phyloP scores from a whole-genome alignment of 2,329 filamentous ascomycete genomes.

The Trichophyton verrucosum region DNA sequence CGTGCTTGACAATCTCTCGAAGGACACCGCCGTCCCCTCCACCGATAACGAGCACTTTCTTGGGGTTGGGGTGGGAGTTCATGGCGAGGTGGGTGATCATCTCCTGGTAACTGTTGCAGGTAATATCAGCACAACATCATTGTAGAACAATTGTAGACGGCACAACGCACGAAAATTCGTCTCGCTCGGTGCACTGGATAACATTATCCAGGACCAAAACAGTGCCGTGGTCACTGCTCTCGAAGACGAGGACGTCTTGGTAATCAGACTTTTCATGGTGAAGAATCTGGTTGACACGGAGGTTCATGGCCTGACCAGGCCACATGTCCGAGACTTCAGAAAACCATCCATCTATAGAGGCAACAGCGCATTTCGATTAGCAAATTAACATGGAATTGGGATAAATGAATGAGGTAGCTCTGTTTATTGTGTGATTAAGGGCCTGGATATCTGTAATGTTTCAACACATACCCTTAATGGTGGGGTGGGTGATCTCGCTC shows the following conservation, averaged over 20 bases:
- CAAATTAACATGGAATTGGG: neutral
- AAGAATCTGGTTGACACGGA: conserved; percentile 92
- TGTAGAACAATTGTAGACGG: conserved; percentile 6
- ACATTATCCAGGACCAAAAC: conserved; percentile 97
- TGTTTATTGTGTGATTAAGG: conserved; percentile 15
- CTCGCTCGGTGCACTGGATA: conserved; percentile 95
- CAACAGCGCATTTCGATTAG: conserved; percentile 11
- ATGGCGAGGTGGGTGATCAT: conserved; percentile 99
- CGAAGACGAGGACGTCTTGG: conserved; percentile 97
- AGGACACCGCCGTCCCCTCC: conserved; percentile 96
- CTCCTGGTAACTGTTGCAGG: conserved; percentile 64
- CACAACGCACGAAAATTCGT: conserved; percentile 70
- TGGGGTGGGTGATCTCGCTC: conserved; percentile 61
- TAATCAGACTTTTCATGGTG: conserved; percentile 99
- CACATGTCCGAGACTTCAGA: conserved; percentile 98
- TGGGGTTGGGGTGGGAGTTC: conserved; percentile 95
- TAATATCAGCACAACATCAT: neutral
- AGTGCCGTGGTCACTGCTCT: conserved; percentile 92
- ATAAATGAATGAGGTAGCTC: conserved; percentile 9
- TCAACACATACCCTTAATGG: conserved; percentile 52
- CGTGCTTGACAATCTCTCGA: conserved; percentile 98
- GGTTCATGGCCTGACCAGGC: conserved; percentile 97
- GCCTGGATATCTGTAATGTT: neutral
- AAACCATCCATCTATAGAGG: conserved; percentile 88
- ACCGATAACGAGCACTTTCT: conserved; percentile 96